These are phyloP conservation scores for Eucalyptus marginata DNA, from an alignment of 345 rosid species.

Conservation along the genomic window DNA sequence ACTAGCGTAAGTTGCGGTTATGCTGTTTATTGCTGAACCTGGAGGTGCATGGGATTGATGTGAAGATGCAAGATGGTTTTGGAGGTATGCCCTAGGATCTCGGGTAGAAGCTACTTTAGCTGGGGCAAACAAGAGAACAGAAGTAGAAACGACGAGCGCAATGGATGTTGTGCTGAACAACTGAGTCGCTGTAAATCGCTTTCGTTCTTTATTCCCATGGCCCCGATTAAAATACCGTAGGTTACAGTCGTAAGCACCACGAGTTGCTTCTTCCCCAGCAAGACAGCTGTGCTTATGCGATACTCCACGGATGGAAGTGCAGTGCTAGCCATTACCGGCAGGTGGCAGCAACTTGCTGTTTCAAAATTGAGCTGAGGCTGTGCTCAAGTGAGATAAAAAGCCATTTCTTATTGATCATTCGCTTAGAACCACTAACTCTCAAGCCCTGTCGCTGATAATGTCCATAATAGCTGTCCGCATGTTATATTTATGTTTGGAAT, in stretches of 20 bases:
- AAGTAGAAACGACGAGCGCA: constrained; percentile 30
- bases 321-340: neutral
- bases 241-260: neutral
- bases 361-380: neutral
- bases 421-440: neutral
- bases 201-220: neutral
- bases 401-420: neutral
- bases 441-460: neutral
- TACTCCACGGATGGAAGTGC: neutral
- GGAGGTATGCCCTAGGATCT: neutral
- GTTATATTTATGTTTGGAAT: too few species aligned
- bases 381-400: neutral
- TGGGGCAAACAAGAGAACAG: constrained; percentile 11
- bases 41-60: neutral
- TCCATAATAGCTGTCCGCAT: too few species aligned
- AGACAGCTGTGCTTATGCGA: neutral
- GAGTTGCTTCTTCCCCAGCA: neutral
- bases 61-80: neutral
- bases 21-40: neutral
- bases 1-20: neutral
- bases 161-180: neutral
- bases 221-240: neutral
- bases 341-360: neutral
- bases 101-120: neutral
- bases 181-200: neutral